A percentile compares a stretch with the other conserved stretches of the same genome.
Conservation (phyloP, 352 stramenopile genomes). For the Achlya hypogyna region DNA sequence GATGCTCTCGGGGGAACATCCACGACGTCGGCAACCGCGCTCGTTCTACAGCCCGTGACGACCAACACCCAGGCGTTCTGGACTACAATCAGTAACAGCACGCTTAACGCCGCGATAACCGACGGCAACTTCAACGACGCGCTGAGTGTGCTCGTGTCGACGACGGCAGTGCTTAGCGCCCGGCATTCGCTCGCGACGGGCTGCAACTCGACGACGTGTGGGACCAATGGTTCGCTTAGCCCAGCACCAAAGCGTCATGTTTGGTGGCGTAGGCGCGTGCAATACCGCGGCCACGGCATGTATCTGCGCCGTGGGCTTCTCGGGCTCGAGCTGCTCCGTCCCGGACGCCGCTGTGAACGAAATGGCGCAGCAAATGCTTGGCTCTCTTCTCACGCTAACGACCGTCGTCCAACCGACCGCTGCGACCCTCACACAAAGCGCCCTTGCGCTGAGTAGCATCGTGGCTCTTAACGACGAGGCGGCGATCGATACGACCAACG, state of each 20-base stretch:
- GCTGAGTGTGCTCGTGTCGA: constrained; percentile 14
- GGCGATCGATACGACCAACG: constrained; percentile 25
- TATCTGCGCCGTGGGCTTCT: constrained; percentile 30
- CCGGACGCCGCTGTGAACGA: constrained; percentile 27
- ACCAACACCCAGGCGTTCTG: neutral
- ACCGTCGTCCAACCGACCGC: constrained; percentile 32
- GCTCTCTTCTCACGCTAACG: constrained; percentile 26
- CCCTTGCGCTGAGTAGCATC: constrained; percentile 25
- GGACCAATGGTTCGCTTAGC: constrained; percentile 21
- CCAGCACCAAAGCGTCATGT: neutral
- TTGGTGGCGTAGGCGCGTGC: constrained; percentile 21
- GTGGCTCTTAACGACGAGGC: neutral
- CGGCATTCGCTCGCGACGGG: neutral
- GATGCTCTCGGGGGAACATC: neutral
- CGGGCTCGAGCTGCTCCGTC: constrained; percentile 38
- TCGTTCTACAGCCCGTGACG: constrained; percentile 7
- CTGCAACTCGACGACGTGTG: constrained; percentile 24
- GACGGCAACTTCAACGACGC: constrained; percentile 18
- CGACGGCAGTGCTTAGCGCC: neutral
- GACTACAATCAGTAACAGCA: constrained; percentile 10
- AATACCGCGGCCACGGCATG: constrained; percentile 25
- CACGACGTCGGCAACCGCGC: neutral
- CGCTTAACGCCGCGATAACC: neutral
- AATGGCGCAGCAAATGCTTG: constrained; percentile 38
- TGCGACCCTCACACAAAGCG: constrained; percentile 43